Conservation (phyloP, 2,329 filamentous ascomycete genomes). For the Hypoxylon sp. region DNA sequence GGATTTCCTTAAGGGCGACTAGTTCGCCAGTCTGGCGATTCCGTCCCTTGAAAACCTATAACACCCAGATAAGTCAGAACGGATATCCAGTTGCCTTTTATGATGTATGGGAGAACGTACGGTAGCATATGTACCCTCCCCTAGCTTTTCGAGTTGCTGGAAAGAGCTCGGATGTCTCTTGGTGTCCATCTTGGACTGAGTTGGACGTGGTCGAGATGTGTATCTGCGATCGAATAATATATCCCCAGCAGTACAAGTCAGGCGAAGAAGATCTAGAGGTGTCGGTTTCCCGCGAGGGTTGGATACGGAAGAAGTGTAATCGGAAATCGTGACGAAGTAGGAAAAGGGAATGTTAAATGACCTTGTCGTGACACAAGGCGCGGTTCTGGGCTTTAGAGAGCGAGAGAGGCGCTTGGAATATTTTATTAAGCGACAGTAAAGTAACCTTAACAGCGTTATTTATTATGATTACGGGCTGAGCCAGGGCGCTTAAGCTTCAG, state of each 20-base stretch:
- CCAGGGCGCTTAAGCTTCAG: constrained; percentile 38
- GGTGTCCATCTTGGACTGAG: constrained; percentile 79
- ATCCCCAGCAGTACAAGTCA: constrained; percentile 57
- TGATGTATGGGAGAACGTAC: constrained; percentile 66
- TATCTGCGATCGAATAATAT: constrained; percentile 59
- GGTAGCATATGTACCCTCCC: constrained; percentile 98
- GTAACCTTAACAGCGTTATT: constrained; percentile 27
- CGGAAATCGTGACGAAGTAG: constrained; percentile 45
- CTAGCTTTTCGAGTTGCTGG: constrained; percentile 98
- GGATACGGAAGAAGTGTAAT: constrained; percentile 36
- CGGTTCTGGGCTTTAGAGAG: constrained; percentile 13
- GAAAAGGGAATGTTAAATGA: constrained; percentile 32
- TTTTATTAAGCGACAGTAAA: constrained; percentile 35
- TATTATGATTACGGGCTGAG: constrained; percentile 29
- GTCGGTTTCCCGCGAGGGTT: constrained; percentile 27
- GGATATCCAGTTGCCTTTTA: background rate
- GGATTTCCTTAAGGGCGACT: constrained; percentile 97
- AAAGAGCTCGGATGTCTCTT: constrained; percentile 96
- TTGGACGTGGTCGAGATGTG: constrained; percentile 55
- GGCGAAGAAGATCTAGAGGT: constrained; percentile 48
- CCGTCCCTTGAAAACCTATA: constrained; percentile 95
- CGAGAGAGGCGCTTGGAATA: constrained; percentile 19
- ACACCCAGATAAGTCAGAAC: constrained; percentile 23
- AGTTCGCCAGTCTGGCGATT: constrained; percentile 97
- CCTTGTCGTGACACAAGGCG: constrained; percentile 43